A percentile compares a stretch with the other conserved stretches of the same genome.
Conservation (phyloP, 73 alveolate species). For the Stentor coeruleus region DNA sequence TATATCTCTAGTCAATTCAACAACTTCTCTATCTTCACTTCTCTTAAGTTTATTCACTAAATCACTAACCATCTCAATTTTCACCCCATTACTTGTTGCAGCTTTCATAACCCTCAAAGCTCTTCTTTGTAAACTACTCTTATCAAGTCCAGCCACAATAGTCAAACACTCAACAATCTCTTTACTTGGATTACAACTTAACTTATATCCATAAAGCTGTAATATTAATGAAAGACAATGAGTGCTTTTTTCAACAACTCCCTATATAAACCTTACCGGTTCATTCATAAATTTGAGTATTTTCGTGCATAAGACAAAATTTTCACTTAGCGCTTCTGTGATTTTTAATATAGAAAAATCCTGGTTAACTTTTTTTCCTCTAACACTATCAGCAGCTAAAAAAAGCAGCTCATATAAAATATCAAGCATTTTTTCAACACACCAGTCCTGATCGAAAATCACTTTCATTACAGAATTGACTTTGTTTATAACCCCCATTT, state of each 20-base stretch:
- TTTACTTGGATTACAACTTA: constrained; percentile 12
- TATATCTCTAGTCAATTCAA: background rate
- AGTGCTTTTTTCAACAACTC: constrained; percentile 48
- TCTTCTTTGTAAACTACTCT: constrained; percentile 28
- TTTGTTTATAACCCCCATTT: constrained; percentile 36
- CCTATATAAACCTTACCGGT: constrained; percentile 27
- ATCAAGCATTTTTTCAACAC: constrained; percentile 54
- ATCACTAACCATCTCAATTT: constrained; percentile 23
- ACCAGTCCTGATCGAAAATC: constrained; percentile 66
- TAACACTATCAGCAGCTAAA: constrained; percentile 10
- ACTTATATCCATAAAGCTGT: constrained; percentile 42
- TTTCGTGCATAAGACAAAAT: constrained; percentile 43
- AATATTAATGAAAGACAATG: constrained; percentile 48
- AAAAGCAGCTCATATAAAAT: constrained; percentile 42
- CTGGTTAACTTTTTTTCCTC: constrained; percentile 9
- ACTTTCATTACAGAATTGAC: constrained; percentile 39
- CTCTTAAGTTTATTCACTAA: background rate
- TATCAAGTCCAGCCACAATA: constrained; percentile 34
- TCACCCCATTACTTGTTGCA: constrained; percentile 37
- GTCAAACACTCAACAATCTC: constrained; percentile 40
- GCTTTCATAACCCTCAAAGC: constrained; percentile 44
- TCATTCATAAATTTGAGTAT: constrained; percentile 33
- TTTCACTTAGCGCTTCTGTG: constrained; percentile 43
- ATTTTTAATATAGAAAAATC: background rate
- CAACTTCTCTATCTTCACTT: constrained; percentile 5